Conservation (phyloP, 2,329 filamentous ascomycete species). For the Bipolaris oryzae region DNA sequence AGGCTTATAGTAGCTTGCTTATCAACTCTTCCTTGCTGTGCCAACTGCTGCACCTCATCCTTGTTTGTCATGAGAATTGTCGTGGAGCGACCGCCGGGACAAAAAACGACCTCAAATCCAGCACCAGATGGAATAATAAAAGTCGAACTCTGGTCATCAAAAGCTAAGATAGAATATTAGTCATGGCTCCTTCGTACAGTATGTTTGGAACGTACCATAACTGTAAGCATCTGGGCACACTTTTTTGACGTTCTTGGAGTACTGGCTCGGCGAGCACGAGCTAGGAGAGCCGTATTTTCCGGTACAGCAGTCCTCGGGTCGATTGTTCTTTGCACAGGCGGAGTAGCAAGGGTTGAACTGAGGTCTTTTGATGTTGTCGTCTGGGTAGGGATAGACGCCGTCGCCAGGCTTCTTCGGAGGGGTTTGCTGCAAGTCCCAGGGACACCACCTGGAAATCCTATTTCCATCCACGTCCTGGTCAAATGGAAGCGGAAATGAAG, state of each 20-base stretch:
- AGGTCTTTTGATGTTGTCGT: constrained; percentile 72
- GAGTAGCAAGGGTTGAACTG: constrained; percentile 79
- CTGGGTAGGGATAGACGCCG: constrained; percentile 80
- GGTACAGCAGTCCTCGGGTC: constrained; percentile 75
- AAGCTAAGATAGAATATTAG: constrained; percentile 47
- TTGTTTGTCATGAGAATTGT: constrained; percentile 53
- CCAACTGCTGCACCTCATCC: constrained; percentile 42
- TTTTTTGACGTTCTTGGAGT: constrained; percentile 71
- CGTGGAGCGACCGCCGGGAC: constrained; percentile 64
- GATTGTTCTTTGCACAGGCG: constrained; percentile 72
- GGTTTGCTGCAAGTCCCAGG: constrained; percentile 74
- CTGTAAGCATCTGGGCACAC: constrained; percentile 87
- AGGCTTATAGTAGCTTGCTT: constrained; percentile 31
- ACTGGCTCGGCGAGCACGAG: constrained; percentile 69
- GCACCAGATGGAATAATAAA: constrained; percentile 68
- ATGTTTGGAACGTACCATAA: constrained; percentile 62
- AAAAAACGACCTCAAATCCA: constrained; percentile 80
- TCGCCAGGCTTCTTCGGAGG: constrained; percentile 73
- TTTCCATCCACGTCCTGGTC: constrained; percentile 64
- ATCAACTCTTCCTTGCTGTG: constrained; percentile 39
- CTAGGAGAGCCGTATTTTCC: constrained; percentile 68
- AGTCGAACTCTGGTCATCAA: constrained; percentile 63
- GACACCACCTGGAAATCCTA: constrained; percentile 73
- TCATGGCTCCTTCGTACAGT: neutral
- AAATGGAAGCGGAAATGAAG: constrained; percentile 69